Evolutionary conservation across 768 basidiomycete species (phyloP).

Genomic region (Trametes villosa): DNA sequence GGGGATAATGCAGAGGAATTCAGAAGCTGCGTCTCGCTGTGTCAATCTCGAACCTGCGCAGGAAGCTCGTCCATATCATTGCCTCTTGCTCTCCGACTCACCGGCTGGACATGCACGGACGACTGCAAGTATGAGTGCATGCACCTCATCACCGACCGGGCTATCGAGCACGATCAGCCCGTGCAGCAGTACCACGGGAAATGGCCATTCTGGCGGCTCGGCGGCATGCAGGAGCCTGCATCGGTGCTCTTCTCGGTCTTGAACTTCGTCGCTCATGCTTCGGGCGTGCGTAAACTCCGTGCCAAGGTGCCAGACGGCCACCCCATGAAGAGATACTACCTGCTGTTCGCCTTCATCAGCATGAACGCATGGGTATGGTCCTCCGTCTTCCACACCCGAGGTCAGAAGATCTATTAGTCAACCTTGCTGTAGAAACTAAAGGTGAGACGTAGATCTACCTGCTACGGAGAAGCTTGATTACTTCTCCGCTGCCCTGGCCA

Average conservation of each 20-base stretch:
- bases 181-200: conserved; percentile 91
- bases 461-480: conserved; percentile 92
- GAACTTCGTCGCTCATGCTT: conserved; percentile 77
- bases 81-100: conserved; percentile 62
- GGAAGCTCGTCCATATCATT: conserved; percentile 29
- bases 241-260: conserved; percentile 88
- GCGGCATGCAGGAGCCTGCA: conserved; percentile 94
- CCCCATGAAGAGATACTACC: conserved; percentile 73
- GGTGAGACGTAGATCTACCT: conserved; percentile 62
- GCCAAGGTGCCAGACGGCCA: conserved; percentile 55
- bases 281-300: conserved; percentile 57
- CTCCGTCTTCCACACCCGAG: conserved; percentile 89
- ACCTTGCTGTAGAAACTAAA: conserved; percentile 4
- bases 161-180: conserved; percentile 43
- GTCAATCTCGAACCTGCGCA: conserved; percentile 36
- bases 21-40: conserved; percentile 42
- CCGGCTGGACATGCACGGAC: conserved; percentile 86
- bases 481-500: conserved; percentile 88
- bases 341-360: conserved; percentile 67
- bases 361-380: conserved; percentile 96
- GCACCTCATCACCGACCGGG: conserved; percentile 71
- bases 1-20: conserved; percentile 38
- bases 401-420: conserved; percentile 45
- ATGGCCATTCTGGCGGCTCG: conserved; percentile 92
- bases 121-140: conserved; percentile 92